Conservation (phyloP, 1,284 basidiomycete species). For the Marasmius tenuissimus region DNA sequence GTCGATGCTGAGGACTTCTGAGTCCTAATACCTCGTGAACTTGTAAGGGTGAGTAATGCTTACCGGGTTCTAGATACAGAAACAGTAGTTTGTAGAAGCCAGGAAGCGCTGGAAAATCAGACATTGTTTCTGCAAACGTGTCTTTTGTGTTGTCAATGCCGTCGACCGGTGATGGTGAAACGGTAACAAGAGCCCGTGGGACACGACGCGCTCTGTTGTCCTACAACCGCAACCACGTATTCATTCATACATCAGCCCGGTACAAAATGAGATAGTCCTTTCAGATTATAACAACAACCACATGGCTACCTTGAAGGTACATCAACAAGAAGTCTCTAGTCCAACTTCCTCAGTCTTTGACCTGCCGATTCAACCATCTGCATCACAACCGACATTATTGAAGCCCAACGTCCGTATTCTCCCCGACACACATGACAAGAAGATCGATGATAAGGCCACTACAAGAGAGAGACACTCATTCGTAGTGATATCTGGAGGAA, state of each 20-base stretch:
- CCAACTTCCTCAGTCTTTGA: conserved; percentile 74
- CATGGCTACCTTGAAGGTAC: not conserved
- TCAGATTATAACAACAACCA: not conserved
- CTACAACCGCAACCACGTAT: not conserved
- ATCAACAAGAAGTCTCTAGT: conserved; percentile 34
- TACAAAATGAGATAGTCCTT: not conserved
- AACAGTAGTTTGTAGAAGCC: conserved; percentile 70
- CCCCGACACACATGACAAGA: not conserved
- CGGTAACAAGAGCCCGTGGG: conserved; percentile 5
- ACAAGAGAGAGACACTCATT: conserved; percentile 35
- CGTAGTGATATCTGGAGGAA: conserved; percentile 79
- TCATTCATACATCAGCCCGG: not conserved
- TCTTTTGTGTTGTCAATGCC: not conserved
- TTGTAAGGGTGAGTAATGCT: conserved; percentile 17
- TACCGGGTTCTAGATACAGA: conserved; percentile 70
- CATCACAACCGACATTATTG: not conserved
- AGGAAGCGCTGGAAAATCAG: conserved; percentile 59
- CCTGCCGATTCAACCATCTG: conserved; percentile 48
- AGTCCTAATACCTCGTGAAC: not conserved
- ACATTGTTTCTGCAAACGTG: conserved; percentile 20
- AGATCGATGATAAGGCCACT: not conserved
- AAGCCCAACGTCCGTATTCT: conserved; percentile 17
- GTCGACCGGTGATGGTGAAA: not conserved
- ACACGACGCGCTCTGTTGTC: conserved; percentile 7
- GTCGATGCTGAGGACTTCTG: conserved; percentile 47